These are phyloP conservation scores for Clarireedia homoeocarpa DNA, from an alignment of 2,329 filamentous ascomycete species.

Conservation along the genomic window DNA sequence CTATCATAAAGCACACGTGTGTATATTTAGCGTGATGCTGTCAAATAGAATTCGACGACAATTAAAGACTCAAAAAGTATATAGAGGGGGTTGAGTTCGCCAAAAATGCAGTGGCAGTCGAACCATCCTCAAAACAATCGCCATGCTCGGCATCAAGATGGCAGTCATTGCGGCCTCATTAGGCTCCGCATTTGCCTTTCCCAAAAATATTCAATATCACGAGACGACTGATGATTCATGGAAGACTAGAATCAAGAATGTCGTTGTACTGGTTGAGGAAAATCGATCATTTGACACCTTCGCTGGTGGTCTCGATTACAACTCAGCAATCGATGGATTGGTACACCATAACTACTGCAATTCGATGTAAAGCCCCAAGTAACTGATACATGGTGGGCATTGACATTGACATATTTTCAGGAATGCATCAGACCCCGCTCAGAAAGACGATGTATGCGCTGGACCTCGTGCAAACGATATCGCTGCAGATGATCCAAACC, in stretches of 20 bases:
- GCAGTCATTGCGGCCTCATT: conserved; percentile 14
- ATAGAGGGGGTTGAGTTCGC: neutral
- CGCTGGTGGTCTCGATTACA: conserved; percentile 34
- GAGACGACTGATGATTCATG: conserved; percentile 12
- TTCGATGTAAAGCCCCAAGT: conserved; percentile 27
- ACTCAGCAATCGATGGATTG: conserved; percentile 31
- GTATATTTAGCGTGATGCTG: neutral
- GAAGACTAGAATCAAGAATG: conserved; percentile 38
- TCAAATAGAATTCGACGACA: neutral
- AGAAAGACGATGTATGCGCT: conserved; percentile 30
- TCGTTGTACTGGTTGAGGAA: conserved; percentile 39
- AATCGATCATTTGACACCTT: conserved; percentile 35
- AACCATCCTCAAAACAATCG: neutral
- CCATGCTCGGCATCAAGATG: conserved; percentile 6
- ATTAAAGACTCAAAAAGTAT: neutral
- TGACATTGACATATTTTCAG: conserved; percentile 14
- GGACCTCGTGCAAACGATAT: conserved; percentile 32
- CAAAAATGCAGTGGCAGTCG: neutral
- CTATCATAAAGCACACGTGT: conserved; percentile 7
- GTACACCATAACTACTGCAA: conserved; percentile 34
- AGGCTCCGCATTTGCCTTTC: conserved; percentile 16
- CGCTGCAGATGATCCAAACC: conserved; percentile 36
- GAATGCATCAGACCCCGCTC: conserved; percentile 23
- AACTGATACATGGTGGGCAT: neutral
- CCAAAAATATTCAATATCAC: conserved; percentile 13